These are phyloP conservation scores for Mortierella hygrophila DNA, from an alignment of 192 early-diverging fungal species.

Conservation along the genomic window DNA sequence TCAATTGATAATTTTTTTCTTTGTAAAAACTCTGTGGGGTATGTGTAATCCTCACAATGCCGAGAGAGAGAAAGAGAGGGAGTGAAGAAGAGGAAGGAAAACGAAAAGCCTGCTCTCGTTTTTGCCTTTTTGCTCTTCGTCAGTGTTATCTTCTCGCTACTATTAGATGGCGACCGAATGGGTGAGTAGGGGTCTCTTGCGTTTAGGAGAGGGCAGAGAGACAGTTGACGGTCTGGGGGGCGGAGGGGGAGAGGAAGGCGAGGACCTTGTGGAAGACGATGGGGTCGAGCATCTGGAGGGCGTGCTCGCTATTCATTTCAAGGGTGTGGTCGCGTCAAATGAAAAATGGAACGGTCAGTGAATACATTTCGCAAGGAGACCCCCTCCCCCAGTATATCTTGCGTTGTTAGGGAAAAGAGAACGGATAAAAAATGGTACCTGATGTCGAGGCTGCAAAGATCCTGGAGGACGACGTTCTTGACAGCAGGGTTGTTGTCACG, in stretches of 20 bases:
- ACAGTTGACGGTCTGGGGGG: conserved; percentile 17
- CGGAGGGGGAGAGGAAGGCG: conserved; percentile 4
- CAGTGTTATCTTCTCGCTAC: neutral
- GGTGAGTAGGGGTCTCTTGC: neutral
- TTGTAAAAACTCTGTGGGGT: neutral
- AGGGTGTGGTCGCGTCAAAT: neutral
- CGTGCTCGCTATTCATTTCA: neutral
- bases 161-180: neutral
- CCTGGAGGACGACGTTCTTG: conserved; percentile 12
- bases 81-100: neutral
- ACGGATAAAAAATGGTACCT: neutral
- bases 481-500: conserved; percentile 2
- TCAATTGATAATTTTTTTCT: neutral
- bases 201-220: conserved; percentile 7
- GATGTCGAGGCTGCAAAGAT: conserved; percentile 4
- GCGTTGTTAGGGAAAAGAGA: neutral
- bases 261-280: conserved; percentile 9
- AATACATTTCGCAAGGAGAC: too few relatives aligned
- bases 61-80: neutral
- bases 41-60: neutral
- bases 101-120: neutral
- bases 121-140: neutral
- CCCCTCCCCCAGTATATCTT: too few relatives aligned
- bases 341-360: neutral
- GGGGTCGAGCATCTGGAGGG: neutral